These are phyloP conservation scores for Rubia tinctorum DNA, from an alignment of 305 asterid genomes.

Conservation along the genomic window DNA sequence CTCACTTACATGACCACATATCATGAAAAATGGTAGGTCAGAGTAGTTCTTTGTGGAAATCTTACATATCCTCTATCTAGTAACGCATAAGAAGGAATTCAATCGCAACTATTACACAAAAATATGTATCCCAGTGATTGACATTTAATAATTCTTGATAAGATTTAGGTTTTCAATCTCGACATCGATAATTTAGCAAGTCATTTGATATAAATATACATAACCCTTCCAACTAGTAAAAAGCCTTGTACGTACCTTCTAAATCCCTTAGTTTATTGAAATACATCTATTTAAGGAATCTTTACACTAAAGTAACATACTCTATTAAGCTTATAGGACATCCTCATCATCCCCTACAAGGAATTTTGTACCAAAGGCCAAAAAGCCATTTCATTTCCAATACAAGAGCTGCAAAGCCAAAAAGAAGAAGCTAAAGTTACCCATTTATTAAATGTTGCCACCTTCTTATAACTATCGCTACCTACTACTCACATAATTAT, in stretches of 20 bases:
- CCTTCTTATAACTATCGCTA: constrained; percentile 29
- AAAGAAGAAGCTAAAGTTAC: constrained; percentile 16
- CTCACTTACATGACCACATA: too few species aligned
- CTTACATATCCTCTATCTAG: too few species aligned
- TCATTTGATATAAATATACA: neutral
- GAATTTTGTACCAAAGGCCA: constrained; percentile 29
- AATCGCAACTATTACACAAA: too few species aligned
- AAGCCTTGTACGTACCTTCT: neutral
- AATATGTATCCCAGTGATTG: too few species aligned
- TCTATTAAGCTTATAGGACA: neutral
- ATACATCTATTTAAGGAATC: neutral
- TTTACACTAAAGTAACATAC: neutral
- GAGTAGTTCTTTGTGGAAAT: too few species aligned
- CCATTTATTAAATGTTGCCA: constrained; percentile 31
- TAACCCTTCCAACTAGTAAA: neutral
- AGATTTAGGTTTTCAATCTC: too few species aligned
- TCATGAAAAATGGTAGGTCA: too few species aligned
- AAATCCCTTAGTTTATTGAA: neutral
- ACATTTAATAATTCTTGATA: too few species aligned
- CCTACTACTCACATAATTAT: constrained; percentile 28
- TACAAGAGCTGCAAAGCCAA: constrained; percentile 22
- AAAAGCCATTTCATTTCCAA: constrained; percentile 22
- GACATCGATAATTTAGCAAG: too few species aligned
- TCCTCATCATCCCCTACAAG: constrained; percentile 12
- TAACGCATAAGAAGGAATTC: too few species aligned